Evolutionary conservation across 352 stramenopile species (phyloP).

Genomic region (Saprolegnia parasitica): DNA sequence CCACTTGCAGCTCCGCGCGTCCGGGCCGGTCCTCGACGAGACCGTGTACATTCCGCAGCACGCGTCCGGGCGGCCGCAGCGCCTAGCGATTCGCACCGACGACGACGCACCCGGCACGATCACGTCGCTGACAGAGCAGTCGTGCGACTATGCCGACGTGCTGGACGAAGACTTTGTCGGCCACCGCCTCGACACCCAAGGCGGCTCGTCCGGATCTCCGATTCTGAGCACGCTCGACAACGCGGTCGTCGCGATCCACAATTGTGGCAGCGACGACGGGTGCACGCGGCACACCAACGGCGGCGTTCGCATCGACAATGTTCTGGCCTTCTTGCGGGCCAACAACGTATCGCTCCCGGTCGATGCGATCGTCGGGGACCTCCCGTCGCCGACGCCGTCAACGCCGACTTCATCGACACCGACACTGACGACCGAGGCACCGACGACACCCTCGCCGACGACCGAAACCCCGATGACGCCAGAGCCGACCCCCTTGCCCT

Average conservation of each 20-base stretch:
- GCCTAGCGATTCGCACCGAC: not conserved
- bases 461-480: not conserved
- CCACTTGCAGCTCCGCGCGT: conserved; percentile 50
- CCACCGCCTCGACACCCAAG: conserved; percentile 64
- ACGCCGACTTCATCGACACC: not conserved
- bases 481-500: not conserved
- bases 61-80: not conserved
- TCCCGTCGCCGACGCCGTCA: not conserved
- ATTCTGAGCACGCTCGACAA: conserved; percentile 62
- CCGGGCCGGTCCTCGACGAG: conserved; percentile 42
- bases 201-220: conserved; percentile 62
- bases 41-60: conserved; percentile 2
- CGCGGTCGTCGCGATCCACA: conserved; percentile 60
- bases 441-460: not conserved
- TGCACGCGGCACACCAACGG: not conserved
- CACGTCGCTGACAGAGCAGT: conserved; percentile 26
- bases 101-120: not conserved
- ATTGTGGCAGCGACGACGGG: conserved; percentile 36
- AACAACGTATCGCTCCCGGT: conserved; percentile 38
- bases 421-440: not conserved
- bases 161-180: conserved; percentile 3
- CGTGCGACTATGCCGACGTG: conserved; percentile 9
- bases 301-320: conserved; percentile 35
- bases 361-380: not conserved
- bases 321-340: conserved; percentile 46